phyloP scores from a whole-genome alignment of 805 yeast genomes.

The Suhomyces pyralidae region DNA sequence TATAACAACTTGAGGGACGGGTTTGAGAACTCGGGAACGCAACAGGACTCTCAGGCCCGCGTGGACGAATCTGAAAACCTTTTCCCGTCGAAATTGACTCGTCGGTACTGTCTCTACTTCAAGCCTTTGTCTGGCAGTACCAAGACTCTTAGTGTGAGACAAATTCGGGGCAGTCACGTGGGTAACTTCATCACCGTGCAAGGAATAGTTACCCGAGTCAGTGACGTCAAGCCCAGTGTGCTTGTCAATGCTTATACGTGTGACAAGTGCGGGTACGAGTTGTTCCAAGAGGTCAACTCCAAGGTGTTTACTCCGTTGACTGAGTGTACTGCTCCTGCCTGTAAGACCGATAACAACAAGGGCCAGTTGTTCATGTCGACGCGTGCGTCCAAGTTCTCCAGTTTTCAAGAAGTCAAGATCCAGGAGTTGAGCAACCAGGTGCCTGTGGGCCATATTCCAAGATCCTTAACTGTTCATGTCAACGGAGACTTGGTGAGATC shows the following conservation, averaged over 20 bases:
- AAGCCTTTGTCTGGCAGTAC: slow-evolving; percentile 60
- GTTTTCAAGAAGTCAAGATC: slow-evolving; percentile 92
- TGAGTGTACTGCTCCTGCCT: slow-evolving; percentile 82
- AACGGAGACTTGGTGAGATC: slow-evolving; percentile 87
- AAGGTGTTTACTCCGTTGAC: slow-evolving; percentile 81
- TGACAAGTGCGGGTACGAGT: slow-evolving; percentile 94
- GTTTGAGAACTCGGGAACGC: slow-evolving; percentile 21
- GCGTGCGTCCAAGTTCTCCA: slow-evolving; percentile 90
- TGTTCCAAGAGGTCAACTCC: slow-evolving; percentile 89
- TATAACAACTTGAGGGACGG: slow-evolving; percentile 41
- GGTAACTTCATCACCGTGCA: slow-evolving; percentile 88
- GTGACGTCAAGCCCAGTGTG: slow-evolving; percentile 93
- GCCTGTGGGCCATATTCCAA: slow-evolving; percentile 97
- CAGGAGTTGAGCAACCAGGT: slow-evolving; percentile 96
- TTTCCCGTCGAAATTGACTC: slow-evolving; percentile 82
- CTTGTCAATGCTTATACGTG: slow-evolving; percentile 94
- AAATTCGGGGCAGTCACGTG: slow-evolving; percentile 75
- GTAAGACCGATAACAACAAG: slow-evolving; percentile 72
- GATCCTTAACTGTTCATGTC: slow-evolving; percentile 81
- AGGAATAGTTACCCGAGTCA: slow-evolving; percentile 92
- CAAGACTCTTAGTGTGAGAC: slow-evolving; percentile 82
- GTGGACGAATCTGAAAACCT: slow-evolving; percentile 37
- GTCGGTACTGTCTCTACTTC: slow-evolving; percentile 85
- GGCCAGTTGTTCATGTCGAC: slow-evolving; percentile 92
- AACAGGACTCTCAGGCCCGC: slow-evolving; percentile 11